These are phyloP conservation scores for Bacterosira constricta DNA, from an alignment of 108 stramenopile genomes.

Conservation along the genomic window DNA sequence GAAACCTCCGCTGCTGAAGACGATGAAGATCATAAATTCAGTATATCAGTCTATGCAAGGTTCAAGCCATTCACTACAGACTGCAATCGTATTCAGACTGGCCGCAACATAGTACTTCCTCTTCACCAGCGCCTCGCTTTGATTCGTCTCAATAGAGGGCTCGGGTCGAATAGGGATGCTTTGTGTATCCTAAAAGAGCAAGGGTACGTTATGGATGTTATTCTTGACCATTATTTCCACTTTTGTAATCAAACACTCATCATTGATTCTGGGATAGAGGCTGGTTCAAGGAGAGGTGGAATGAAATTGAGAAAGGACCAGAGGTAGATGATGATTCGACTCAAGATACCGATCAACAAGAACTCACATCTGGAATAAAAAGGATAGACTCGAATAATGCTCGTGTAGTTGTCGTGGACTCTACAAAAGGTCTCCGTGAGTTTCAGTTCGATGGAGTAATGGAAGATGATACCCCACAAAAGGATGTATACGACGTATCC, in stretches of 20 bases:
- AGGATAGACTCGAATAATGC: constrained; percentile 33
- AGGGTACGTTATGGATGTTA: too few species aligned
- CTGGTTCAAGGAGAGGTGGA: constrained; percentile 48
- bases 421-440: constrained; percentile 57
- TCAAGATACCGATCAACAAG: neutral
- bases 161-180: constrained; percentile 47
- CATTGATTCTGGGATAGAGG: too few species aligned
- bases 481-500: constrained; percentile 43
- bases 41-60: constrained; percentile 31
- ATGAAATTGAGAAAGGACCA: constrained; percentile 12
- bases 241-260: too few species aligned
- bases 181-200: constrained; percentile 49
- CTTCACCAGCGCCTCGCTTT: constrained; percentile 67
- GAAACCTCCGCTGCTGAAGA: neutral
- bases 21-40: constrained; percentile 18
- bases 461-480: constrained; percentile 29
- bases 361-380: constrained; percentile 41
- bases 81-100: constrained; percentile 10
- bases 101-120: constrained; percentile 46
- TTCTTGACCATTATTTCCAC: too few species aligned
- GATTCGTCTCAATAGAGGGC: constrained; percentile 39
- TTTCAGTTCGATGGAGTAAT: constrained; percentile 69
- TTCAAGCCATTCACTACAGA: constrained; percentile 28
- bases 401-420: constrained; percentile 57
- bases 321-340: neutral